phyloP scores from a whole-genome alignment of 2,329 filamentous ascomycete species.

The Pseudopyricularia cyperi region DNA sequence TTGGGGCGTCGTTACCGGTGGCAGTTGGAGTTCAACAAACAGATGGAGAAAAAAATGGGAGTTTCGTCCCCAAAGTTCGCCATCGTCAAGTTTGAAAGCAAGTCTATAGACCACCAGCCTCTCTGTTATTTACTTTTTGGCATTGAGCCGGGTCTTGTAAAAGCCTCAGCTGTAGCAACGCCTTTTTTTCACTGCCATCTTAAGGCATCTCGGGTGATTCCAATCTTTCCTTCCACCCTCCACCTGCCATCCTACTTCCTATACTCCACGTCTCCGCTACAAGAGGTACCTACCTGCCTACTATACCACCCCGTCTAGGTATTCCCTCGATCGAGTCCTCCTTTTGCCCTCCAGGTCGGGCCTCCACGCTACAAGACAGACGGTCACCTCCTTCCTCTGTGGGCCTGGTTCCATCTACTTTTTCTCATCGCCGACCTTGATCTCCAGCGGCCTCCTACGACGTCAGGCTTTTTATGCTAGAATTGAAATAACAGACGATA shows the following conservation, averaged over 20 bases:
- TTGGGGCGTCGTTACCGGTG: constrained; percentile 1
- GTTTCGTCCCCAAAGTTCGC: constrained; percentile 1
- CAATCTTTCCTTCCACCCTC: background rate
- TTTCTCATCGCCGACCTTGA: background rate
- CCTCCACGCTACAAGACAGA: background rate
- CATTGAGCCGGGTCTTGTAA: background rate
- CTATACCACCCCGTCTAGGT: background rate
- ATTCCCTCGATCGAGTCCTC: background rate
- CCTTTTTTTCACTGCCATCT: background rate
- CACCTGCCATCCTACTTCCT: background rate
- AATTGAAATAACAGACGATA: constrained; percentile 4
- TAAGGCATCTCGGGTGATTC: background rate
- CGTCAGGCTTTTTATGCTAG: constrained; percentile 1
- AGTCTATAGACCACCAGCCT: background rate
- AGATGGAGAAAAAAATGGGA: constrained; percentile 3
- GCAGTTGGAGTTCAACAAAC: constrained; percentile 3
- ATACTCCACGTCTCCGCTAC: background rate
- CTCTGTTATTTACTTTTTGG: background rate
- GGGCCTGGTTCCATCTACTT: background rate
- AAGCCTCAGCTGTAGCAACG: background rate
- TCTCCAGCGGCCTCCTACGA: background rate
- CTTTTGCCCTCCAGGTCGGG: background rate
- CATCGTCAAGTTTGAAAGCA: background rate
- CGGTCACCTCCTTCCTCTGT: background rate
- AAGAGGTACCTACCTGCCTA: background rate